Conservation (phyloP, 495 filamentous ascomycete species). For the Emericellopsis terricola region DNA sequence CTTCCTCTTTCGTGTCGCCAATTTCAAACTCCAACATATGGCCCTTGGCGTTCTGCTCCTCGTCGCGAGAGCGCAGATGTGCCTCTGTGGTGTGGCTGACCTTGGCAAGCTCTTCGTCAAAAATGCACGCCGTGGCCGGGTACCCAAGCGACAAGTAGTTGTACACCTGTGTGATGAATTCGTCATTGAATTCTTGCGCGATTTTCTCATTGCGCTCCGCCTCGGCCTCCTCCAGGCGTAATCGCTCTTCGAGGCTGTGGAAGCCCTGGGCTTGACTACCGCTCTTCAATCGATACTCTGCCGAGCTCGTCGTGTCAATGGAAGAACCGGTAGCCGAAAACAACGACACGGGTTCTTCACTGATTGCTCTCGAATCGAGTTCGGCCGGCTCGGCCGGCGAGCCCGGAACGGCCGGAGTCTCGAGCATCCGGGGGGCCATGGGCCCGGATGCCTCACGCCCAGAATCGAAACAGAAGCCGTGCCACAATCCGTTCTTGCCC, state of each 20-base stretch:
- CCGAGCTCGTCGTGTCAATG: not conserved
- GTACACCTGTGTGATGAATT: constrained; percentile 87
- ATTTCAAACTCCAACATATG: constrained; percentile 41
- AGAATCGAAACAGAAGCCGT: constrained; percentile 38
- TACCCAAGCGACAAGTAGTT: constrained; percentile 91
- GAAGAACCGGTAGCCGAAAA: constrained; percentile 3
- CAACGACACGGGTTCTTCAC: constrained; percentile 10
- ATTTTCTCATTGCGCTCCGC: constrained; percentile 33
- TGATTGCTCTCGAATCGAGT: constrained; percentile 12
- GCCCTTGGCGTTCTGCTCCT: constrained; percentile 38
- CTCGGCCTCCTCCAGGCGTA: constrained; percentile 28
- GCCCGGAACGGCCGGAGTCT: constrained; percentile 15
- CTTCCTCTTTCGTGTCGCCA: constrained; percentile 16
- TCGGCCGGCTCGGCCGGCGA: constrained; percentile 18
- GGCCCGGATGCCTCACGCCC: constrained; percentile 17
- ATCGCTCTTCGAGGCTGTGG: constrained; percentile 25
- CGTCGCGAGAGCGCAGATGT: constrained; percentile 55
- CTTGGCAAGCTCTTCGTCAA: constrained; percentile 64
- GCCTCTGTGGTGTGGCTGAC: constrained; percentile 49
- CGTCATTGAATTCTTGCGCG: constrained; percentile 53
- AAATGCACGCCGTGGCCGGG: constrained; percentile 61
- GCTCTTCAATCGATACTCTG: constrained; percentile 12
- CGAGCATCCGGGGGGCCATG: constrained; percentile 15
- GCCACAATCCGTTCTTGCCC: constrained; percentile 42
- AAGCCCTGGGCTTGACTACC: constrained; percentile 18